Evolutionary conservation across 345 rosid genomes (phyloP), one percentile per base, ranked within the genome.

Genomic region (Arabis alpina): DNA sequence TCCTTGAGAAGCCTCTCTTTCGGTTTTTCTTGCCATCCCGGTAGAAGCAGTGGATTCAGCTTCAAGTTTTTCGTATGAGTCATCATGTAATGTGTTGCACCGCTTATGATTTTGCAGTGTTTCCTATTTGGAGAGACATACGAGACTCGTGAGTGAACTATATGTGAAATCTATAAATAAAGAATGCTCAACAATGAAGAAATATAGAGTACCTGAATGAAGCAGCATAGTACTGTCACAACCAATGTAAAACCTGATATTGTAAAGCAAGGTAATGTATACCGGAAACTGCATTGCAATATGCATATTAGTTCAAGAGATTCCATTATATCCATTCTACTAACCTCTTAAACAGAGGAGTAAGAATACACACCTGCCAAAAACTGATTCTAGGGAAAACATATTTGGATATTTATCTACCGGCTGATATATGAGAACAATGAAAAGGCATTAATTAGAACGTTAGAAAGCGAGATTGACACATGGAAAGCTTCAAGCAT

Each of bases 331-430:
- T 43, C 24, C 11, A 61, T 24, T 59, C 41, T 13, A 12, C 43
- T n/a, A 8, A 59, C 59, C 4, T 49, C n/a, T 25, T 54, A 45
- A 41, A 34, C 12, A 45, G 15, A 70, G 10, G 19, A 10, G 67
- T 56, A 57, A 13, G 32, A 61, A 73, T 27, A 69, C 32, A 80
- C 54, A 86, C 96, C 86, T 84, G 60, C 94, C 94, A 74, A 86
- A 92, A 15, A 92, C 4, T 54, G 91, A 86, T 0, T 83, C 97
- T 72, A 81, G 60, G 68, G 96, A 74, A 73, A 91, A 89, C 51
- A 86, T 16, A 49, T 72, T 63, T 6, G 97, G 97, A 73, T 82
- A 87, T 71, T 91, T 87, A 68, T 86, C 90, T 40, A 93, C 97
- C 2, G 96, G 97, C 97, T 91, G 81, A 50, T 61, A 9, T 64